phyloP scores from a whole-genome alignment of 129 eudicot species.

The Smallanthus sonchifolius region DNA sequence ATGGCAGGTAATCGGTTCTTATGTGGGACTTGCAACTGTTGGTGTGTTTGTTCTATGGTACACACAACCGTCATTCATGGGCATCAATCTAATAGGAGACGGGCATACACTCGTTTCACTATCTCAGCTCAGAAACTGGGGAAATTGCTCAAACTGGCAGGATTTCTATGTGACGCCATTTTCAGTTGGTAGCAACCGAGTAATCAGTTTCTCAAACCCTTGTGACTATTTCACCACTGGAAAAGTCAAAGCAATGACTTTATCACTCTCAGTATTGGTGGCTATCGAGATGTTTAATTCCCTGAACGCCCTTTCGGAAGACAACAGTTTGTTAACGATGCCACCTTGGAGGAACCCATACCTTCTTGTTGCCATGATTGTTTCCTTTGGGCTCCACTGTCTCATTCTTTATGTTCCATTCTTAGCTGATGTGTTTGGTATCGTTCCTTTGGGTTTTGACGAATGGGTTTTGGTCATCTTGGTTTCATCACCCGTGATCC shows the following conservation, averaged over 20 bases:
- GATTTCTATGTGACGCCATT: constrained; percentile 68
- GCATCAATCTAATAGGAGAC: constrained; percentile 56
- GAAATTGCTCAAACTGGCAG: constrained; percentile 65
- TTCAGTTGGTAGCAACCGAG: constrained; percentile 37
- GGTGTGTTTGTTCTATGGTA: constrained; percentile 80
- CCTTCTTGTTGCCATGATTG: constrained; percentile 62
- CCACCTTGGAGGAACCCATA: constrained; percentile 83
- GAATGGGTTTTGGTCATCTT: constrained; percentile 63
- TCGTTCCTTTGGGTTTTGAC: constrained; percentile 46
- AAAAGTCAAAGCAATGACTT: constrained; percentile 71
- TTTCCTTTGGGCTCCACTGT: constrained; percentile 66
- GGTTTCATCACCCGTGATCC: constrained; percentile 68
- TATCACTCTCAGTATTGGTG: constrained; percentile 69
- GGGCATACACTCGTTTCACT: constrained; percentile 73
- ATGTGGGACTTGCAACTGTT: constrained; percentile 85
- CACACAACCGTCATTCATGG: constrained; percentile 70
- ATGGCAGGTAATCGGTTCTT: constrained; percentile 77
- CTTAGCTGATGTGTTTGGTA: constrained; percentile 56
- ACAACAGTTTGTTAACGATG: constrained; percentile 60
- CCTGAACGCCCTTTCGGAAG: constrained; percentile 74
- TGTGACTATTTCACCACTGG: constrained; percentile 74
- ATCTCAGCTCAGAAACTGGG: constrained; percentile 81
- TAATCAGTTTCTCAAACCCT: constrained; percentile 52
- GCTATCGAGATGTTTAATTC: constrained; percentile 80
- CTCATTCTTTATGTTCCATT: constrained; percentile 63